Evolutionary conservation across 1,284 basidiomycete species (phyloP).

Genomic region (Ceratobasidium sp.): DNA sequence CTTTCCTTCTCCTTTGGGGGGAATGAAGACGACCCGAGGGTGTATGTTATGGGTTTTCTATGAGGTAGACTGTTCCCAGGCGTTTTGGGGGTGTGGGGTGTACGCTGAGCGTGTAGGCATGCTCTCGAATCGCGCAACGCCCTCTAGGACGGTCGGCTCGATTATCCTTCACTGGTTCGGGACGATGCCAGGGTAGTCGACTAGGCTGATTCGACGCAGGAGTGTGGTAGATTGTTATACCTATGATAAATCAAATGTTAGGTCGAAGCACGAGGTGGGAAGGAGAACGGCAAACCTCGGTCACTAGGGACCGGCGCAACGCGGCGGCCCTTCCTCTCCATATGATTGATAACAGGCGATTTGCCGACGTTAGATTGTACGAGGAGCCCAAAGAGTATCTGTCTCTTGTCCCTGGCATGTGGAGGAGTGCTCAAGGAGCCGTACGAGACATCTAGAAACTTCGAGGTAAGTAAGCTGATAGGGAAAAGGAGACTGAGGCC

Average conservation of each 20-base stretch:
- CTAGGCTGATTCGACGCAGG: constrained; percentile 96
- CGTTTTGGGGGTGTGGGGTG: constrained; percentile 88
- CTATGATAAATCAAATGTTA: constrained; percentile 59
- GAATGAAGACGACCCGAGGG: constrained; percentile 71
- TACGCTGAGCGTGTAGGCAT: no score
- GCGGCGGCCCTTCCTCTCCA: constrained; percentile 98
- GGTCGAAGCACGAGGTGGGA: constrained; percentile 8
- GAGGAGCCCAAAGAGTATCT: constrained; percentile 98
- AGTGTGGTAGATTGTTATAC: constrained; percentile 99
- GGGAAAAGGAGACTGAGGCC: neutral
- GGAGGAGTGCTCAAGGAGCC: constrained; percentile 97
- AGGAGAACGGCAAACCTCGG: constrained; percentile 72
- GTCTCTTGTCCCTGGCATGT: constrained; percentile 98
- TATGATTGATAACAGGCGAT: constrained; percentile 97
- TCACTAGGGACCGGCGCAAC: constrained; percentile 99
- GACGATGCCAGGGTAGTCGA: constrained; percentile 99
- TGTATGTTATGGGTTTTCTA: constrained; percentile 89
- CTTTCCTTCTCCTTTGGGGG: constrained; percentile 51
- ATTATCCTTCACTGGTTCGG: constrained; percentile 87
- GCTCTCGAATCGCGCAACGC: constrained; percentile 97
- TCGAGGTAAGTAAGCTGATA: neutral
- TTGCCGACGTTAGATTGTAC: constrained; percentile 99
- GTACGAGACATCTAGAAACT: constrained; percentile 86
- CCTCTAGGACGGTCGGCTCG: constrained; percentile 95
- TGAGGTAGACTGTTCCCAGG: constrained; percentile 93